phyloP scores from a whole-genome alignment of 768 basidiomycete species.

The Kwoniella europaea region DNA sequence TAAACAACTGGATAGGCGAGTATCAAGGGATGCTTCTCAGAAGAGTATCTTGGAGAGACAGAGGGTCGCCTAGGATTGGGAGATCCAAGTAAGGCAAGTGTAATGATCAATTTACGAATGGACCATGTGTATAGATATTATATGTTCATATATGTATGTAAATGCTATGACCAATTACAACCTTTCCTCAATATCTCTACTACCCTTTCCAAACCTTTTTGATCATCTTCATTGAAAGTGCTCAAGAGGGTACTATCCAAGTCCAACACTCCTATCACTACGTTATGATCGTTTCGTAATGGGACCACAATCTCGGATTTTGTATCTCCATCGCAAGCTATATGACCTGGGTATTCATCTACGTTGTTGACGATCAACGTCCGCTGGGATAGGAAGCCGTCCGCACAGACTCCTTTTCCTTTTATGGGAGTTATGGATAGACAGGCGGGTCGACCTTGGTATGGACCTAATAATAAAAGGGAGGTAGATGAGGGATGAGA shows the following conservation, averaged over 20 bases:
- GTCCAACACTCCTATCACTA: slow-evolving; percentile 68
- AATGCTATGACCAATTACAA: slow-evolving; percentile 36
- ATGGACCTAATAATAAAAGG: slow-evolving; percentile 75
- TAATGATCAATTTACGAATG: slow-evolving; percentile 9
- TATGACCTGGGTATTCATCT: slow-evolving; percentile 83
- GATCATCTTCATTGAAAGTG: slow-evolving; percentile 80
- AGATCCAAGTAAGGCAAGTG: background rate
- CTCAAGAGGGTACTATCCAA: slow-evolving; percentile 75
- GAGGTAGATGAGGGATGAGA: slow-evolving; percentile 15
- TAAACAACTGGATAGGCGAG: slow-evolving; percentile 67
- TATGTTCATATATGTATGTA: background rate
- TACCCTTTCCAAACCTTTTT: slow-evolving; percentile 75
- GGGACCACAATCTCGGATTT: slow-evolving; percentile 90
- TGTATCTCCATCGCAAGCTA: slow-evolving; percentile 87
- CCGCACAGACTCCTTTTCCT: slow-evolving; percentile 83
- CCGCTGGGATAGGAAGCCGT: slow-evolving; percentile 67
- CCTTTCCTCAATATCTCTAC: slow-evolving; percentile 65
- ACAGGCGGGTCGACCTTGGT: slow-evolving; percentile 90
- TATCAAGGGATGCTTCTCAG: slow-evolving; percentile 71
- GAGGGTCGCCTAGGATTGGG: slow-evolving; percentile 22
- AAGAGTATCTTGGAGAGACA: slow-evolving; percentile 66
- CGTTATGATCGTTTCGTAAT: slow-evolving; percentile 54
- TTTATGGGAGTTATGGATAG: slow-evolving; percentile 69
- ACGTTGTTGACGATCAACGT: slow-evolving; percentile 79
- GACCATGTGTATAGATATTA: background rate